These are phyloP conservation scores for Bacterosira constricta DNA, from an alignment of 108 stramenopile genomes.

Conservation along the genomic window DNA sequence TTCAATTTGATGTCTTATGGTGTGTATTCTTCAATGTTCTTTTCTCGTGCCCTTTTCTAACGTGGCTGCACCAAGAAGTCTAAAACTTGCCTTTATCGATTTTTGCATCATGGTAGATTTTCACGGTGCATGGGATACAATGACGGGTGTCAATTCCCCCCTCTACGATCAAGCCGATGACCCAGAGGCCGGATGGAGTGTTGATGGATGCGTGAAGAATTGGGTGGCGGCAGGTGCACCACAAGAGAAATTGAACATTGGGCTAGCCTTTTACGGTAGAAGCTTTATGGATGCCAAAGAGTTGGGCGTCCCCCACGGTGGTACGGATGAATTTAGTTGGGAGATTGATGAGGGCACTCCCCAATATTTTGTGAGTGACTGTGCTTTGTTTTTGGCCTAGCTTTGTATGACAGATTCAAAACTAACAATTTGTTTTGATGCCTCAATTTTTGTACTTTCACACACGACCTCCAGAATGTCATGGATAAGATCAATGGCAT, in stretches of 20 bases:
- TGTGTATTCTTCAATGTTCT: neutral
- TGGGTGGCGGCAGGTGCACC: slow-evolving; percentile 30
- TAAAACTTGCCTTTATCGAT: neutral
- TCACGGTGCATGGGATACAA: slow-evolving; percentile 7
- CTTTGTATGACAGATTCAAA: too few relatives aligned
- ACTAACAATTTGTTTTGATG: neutral
- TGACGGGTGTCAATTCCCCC: slow-evolving; percentile 11
- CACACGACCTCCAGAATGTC: neutral
- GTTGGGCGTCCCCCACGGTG: slow-evolving; percentile 6
- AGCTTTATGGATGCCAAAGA: slow-evolving; percentile 14
- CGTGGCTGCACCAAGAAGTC: too few relatives aligned
- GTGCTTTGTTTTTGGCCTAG: too few relatives aligned
- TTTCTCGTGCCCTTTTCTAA: neutral
- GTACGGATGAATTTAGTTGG: slow-evolving; percentile 15
- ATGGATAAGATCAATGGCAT: slow-evolving; percentile 21
- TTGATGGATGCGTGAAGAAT: slow-evolving; percentile 32
- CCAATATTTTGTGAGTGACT: slow-evolving; percentile 40
- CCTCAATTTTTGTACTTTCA: neutral
- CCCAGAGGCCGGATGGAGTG: slow-evolving; percentile 30
- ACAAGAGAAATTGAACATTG: slow-evolving; percentile 25
- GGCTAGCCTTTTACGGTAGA: slow-evolving; percentile 31
- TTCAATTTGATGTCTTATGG: slow-evolving; percentile 21
- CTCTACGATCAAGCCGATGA: neutral
- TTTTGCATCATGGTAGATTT: neutral
- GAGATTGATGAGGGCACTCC: slow-evolving; percentile 28